Base-by-base conservation (phyloP, 208 protist species). In the Leptomonas pyrrhocoris region DNA sequence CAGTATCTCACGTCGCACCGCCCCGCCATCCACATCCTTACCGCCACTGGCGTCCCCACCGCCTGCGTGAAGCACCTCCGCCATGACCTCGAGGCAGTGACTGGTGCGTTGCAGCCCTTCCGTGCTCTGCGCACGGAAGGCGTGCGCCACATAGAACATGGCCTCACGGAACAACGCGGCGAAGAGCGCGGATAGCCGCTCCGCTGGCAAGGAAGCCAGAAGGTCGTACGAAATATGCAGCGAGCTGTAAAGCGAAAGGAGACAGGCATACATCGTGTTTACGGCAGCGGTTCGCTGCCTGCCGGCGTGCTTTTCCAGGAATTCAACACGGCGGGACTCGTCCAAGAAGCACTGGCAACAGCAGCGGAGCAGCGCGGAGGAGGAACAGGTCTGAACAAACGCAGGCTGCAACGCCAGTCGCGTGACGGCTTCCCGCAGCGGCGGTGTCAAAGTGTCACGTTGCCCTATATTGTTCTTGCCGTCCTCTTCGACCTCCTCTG, bases 51-150 rank as follows among this genome's bases (percentile, higher is more conserved):
- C 53, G 53, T 56, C 46, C 34, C 62, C 56, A 23, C 62, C 64
- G 0, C 49, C 59, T 28, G 64, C 60, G 16, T 81, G 66, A 0
- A 96, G 79, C 63, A 93, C 83, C 72, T 96, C 89, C 64, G 93
- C 86, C 63, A 96, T 81, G 43, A 95, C 84, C 54, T 93, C 84
- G 46, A 96, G 79, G 69, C 80, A 91, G 50, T 74, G 84, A 72
- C 81, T 90, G 43, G 80, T 83, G 28, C 76, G 68, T 55, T 79
- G 77, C 25, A 93, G 76, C 42, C 73, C 51, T 15, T 73, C 62
- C 55, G 60, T 59, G 55, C 73, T 76, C 42, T 67, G 55, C 54
- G 77, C 53, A 21, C 76, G 73, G 19, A 89, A 54, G 65, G 78
- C 80, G 69, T 78, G 77, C 21, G 94, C 84, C 21, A 93, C 74